A percentile compares a stretch with the other conserved stretches of the same genome.
These are phyloP conservation scores for Penicillium sp. DNA, from an alignment of 2,329 filamentous ascomycete genomes.

Conservation along the genomic window DNA sequence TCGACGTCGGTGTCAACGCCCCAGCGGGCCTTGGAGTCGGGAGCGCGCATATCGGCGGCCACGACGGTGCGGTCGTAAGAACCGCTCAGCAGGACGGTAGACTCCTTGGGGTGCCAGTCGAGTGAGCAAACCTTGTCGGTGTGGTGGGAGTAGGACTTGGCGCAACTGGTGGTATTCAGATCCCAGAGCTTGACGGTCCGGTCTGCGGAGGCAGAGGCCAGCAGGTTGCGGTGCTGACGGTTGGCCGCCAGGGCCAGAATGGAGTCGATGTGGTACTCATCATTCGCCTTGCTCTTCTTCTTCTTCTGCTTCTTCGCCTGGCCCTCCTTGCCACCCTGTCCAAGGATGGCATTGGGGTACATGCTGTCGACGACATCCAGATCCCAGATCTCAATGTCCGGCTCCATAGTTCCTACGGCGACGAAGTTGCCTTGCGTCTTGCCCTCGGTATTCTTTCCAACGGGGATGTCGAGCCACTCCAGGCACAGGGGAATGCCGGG, in stretches of 20 bases:
- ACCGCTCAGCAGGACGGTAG: slow-evolving; percentile 85
- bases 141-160: slow-evolving; percentile 93
- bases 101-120: slow-evolving; percentile 85
- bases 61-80: slow-evolving; percentile 94
- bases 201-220: slow-evolving; percentile 93
- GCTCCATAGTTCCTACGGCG: slow-evolving; percentile 94
- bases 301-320: slow-evolving; percentile 73
- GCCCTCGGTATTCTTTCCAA: slow-evolving; percentile 66
- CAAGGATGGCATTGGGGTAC: slow-evolving; percentile 95
- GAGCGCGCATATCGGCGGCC: slow-evolving; percentile 93
- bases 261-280: slow-evolving; percentile 89
- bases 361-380: slow-evolving; percentile 94
- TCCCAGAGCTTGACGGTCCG: slow-evolving; percentile 99
- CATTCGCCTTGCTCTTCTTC: slow-evolving; percentile 86
- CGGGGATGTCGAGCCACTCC: slow-evolving; percentile 93
- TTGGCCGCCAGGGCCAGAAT: slow-evolving; percentile 90
- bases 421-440: slow-evolving; percentile 82
- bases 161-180: slow-evolving; percentile 84
- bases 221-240: slow-evolving; percentile 85
- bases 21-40: slow-evolving; percentile 81
- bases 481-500: slow-evolving; percentile 92
- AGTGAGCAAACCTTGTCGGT: slow-evolving; percentile 97
- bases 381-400: slow-evolving; percentile 98
- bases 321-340: slow-evolving; percentile 60
- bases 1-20: slow-evolving; percentile 95